Conservation (phyloP, 2,329 filamentous ascomycete genomes). For the Alternaria arbusti region DNA sequence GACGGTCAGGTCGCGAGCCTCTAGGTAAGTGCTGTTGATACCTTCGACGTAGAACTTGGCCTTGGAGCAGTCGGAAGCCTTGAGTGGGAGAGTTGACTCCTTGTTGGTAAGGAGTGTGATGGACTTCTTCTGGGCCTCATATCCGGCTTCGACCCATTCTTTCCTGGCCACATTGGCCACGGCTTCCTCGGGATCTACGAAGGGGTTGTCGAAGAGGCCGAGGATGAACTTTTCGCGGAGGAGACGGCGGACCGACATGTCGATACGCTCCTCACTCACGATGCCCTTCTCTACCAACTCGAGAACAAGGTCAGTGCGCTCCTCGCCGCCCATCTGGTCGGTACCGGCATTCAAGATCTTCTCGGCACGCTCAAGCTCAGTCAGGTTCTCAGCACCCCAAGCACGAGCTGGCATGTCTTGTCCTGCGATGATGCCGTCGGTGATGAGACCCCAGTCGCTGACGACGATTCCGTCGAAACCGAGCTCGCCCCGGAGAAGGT, state of each 20-base stretch:
- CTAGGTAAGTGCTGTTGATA: conserved; percentile 42
- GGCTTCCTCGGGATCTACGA: conserved; percentile 55
- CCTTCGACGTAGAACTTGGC: conserved; percentile 47
- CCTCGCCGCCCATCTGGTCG: conserved; percentile 62
- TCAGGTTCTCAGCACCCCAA: conserved; percentile 59
- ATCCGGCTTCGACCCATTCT: conserved; percentile 51
- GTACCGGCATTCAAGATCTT: conserved; percentile 59
- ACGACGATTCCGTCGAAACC: conserved; percentile 61
- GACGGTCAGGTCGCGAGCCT: conserved; percentile 40
- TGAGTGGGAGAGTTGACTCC: conserved; percentile 39
- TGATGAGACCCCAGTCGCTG: conserved; percentile 62
- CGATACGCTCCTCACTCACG: conserved; percentile 54
- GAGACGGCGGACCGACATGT: conserved; percentile 55
- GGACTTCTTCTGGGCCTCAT: conserved; percentile 47
- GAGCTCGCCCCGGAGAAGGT: conserved; percentile 55
- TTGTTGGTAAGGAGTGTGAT: conserved; percentile 49
- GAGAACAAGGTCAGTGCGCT: conserved; percentile 56
- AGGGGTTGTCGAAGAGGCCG: conserved; percentile 61
- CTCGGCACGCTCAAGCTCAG: conserved; percentile 50
- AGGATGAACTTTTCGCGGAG: conserved; percentile 60
- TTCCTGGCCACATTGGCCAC: conserved; percentile 53
- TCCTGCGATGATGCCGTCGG: conserved; percentile 51
- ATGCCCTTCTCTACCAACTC: conserved; percentile 53
- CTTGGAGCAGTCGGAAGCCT: conserved; percentile 21
- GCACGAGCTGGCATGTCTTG: conserved; percentile 57